Percentiles rank a stretch among this genome's conserved stretches.
Conservation (phyloP, 805 yeast species). For the Candida mattraensis region DNA sequence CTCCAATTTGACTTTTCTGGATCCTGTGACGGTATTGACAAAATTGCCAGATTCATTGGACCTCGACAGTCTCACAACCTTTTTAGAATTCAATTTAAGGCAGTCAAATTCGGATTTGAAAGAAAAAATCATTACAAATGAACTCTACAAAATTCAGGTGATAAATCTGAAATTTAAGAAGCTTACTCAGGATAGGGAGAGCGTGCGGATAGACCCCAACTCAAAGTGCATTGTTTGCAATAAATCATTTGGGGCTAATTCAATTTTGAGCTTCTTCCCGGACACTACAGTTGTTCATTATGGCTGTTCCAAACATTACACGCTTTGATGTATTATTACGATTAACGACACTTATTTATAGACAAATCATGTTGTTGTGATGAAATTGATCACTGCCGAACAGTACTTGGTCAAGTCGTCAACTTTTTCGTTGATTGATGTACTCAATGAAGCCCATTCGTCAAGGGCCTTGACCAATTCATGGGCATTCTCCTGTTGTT, state of each 20-base stretch:
- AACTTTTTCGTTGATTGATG: constrained; percentile 44
- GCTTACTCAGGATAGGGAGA: constrained; percentile 38
- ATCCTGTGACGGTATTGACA: constrained; percentile 40
- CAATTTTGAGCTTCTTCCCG: constrained; percentile 49
- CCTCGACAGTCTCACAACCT: constrained; percentile 41
- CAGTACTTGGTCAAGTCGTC: constrained; percentile 77
- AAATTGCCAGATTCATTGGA: constrained; percentile 53
- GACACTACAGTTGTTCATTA: constrained; percentile 52
- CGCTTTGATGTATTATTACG: neutral
- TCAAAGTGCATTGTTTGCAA: constrained; percentile 63
- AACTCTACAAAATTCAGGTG: constrained; percentile 54
- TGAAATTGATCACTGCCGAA: constrained; percentile 70
- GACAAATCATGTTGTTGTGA: constrained; percentile 37
- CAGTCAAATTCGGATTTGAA: constrained; percentile 40
- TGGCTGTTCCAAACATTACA: constrained; percentile 42
- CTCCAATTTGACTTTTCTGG: constrained; percentile 24
- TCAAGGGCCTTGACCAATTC: constrained; percentile 32
- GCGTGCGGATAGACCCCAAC: constrained; percentile 40
- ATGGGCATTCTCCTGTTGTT: constrained; percentile 25
- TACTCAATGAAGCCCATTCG: constrained; percentile 47
- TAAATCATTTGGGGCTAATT: constrained; percentile 44
- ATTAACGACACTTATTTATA: constrained; percentile 17
- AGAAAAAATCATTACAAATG: constrained; percentile 42
- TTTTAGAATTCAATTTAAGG: constrained; percentile 46
- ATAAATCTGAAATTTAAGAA: constrained; percentile 41